Base-by-base conservation (phyloP, 139 green algal species). In the Marvania coccoides region DNA sequence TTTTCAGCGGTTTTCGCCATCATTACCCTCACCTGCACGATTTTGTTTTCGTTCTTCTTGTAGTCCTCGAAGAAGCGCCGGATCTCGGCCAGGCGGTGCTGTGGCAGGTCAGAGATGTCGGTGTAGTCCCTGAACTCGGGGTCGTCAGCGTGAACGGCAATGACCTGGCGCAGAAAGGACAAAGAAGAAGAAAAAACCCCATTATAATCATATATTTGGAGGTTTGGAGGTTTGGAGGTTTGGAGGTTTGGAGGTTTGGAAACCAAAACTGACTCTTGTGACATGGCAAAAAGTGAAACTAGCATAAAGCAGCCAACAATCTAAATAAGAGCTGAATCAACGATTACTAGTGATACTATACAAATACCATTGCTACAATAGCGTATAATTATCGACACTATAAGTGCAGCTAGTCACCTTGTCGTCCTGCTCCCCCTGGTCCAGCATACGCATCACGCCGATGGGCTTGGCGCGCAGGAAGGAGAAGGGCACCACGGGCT, bases 11-110 rank as follows among this genome's bases (percentile, higher is more conserved):
- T n/a, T n/a, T n/a, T n/a, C n/a, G n/a, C n/a, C n/a, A n/a, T n/a
- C n/a, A n/a, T n/a, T n/a, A n/a, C n/a, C n/a, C n/a, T n/a, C n/a
- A n/a, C n/a, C n/a, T 85, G 73, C 3, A 97, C 91, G 47, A 90
- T 66, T 80, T 97, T 97, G 79, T 95, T 81, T 82, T 97, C 90
- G 57, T 95, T 95, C 83, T 93, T 93, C 78, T 96, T 96, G 85
- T 96, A 96, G 81, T 96, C 89, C 77, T 94, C 84, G 59, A 96
- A 96, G 71, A 95, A 95, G 35, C 86, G 69, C 62, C 73, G 81
- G 64, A 96, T 96, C 62, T 96, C 89, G 4, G 67, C 62, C 47
- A 97, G 74, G 14, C 90, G 74, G 77, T 98, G 92, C 29, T 80
- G 77, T 1, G 92, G 86, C 61, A 98, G 81, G 76, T 98, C 68